Base-by-base conservation (phyloP, 805 yeast genomes). In the Candida incommunis region DNA sequence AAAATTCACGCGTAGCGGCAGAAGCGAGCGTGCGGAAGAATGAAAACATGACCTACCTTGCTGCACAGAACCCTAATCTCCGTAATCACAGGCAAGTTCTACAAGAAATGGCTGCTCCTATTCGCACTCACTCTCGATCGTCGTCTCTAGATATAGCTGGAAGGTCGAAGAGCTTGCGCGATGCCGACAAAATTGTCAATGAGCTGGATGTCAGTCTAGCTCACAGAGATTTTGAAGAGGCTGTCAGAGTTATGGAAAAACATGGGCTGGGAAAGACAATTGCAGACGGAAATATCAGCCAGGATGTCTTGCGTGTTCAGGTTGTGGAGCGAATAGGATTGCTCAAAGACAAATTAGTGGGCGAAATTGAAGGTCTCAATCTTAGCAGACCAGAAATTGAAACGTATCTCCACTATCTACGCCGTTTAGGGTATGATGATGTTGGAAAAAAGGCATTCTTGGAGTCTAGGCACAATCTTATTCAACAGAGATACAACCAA, bases 141-240 rank as follows among this genome's bases (percentile, higher is more conserved):
- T 57, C 77, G 37, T 70, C 79, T 18, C 62, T 69, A 44, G 81
- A 78, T 53, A 52, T 56, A 48, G 63, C 59, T 57, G 65, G 54
- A 44, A 45, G 66, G 15, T 64, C 47, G 43, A 24, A 69, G 45
- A 72, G 64, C 18, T 63, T 80, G 45, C 72, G 74, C 45, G 62
- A 63, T 24, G 64, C 78, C 13, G 87, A 80, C 53, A 81, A 78
- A 44, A 61, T 67, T 25, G 65, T 82, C 16, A 86, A 82, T 54
- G 85, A 80, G 45, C 68, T 81, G 37, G 92, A 83, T 56, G 75
- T 80, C 13, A 69, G 69, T 45, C 67, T 82, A 22, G 80, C 84
- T 9, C 79, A 81, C 53, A 71, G 74, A 44, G 69, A 71, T 45
- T 80, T 71, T 60, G 54, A 64, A 41, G 64, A 60, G 16, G 70